Evolutionary conservation across 1,284 basidiomycete species (phyloP).

Genomic region (Neotropicomus parvogracilis): DNA sequence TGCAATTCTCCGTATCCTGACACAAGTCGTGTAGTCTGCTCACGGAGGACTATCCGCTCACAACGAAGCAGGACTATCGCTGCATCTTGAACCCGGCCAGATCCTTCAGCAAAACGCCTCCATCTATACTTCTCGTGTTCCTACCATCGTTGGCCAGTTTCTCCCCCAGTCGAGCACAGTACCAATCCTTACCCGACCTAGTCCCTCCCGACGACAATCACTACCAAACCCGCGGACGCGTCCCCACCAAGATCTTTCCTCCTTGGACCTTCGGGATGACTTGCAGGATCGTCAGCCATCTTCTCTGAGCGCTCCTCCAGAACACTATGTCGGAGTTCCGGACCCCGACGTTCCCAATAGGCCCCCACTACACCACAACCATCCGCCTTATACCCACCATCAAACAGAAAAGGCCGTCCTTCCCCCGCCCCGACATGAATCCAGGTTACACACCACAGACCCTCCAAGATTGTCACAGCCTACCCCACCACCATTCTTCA

Average conservation of each 20-base stretch:
- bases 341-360: conserved; percentile 5
- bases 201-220: conserved; percentile 14
- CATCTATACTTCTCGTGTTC: conserved; percentile 13
- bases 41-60: not conserved
- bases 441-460: conserved; percentile 6
- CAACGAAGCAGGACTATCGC: conserved; percentile 30
- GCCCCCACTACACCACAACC: conserved; percentile 9
- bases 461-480: conserved; percentile 11
- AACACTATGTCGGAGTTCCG: conserved; percentile 9
- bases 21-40: conserved; percentile 10
- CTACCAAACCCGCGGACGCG: conserved; percentile 5
- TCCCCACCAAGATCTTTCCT: not conserved
- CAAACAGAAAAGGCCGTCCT: conserved; percentile 14
- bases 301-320: conserved; percentile 13
- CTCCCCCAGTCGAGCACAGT: conserved; percentile 3
- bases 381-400: conserved; percentile 13
- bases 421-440: conserved; percentile 26
- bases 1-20: conserved; percentile 13
- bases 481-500: conserved; percentile 3
- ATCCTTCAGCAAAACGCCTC: conserved; percentile 39
- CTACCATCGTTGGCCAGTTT: conserved; percentile 3
- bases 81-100: conserved; percentile 53
- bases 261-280: not conserved
- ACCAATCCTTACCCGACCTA: conserved; percentile 1
- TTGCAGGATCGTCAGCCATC: conserved; percentile 4